Evolutionary conservation across 768 basidiomycete species (phyloP).

Genomic region (Auricularia sp.): DNA sequence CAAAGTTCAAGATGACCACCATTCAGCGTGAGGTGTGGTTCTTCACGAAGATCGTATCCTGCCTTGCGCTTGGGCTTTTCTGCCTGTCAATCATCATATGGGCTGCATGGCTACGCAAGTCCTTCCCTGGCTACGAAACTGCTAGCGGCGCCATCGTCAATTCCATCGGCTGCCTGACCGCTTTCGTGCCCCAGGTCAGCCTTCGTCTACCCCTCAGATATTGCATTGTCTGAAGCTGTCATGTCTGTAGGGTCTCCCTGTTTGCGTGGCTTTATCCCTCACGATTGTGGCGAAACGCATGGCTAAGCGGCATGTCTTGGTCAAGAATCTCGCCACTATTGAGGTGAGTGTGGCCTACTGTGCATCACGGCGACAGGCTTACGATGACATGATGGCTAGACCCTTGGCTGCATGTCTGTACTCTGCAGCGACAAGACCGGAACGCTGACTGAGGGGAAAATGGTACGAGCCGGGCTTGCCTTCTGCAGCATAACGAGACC

Average conservation of each 20-base stretch:
- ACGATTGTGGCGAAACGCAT: constrained; percentile 40
- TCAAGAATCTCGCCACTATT: constrained; percentile 43
- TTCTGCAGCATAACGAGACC: neutral
- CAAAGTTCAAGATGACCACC: constrained; percentile 36
- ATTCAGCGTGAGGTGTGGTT: constrained; percentile 39
- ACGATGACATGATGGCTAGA: constrained; percentile 8
- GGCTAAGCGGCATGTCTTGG: constrained; percentile 35
- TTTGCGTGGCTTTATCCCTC: constrained; percentile 40
- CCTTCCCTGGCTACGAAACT: constrained; percentile 25
- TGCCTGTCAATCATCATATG: constrained; percentile 17
- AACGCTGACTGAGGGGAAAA: constrained; percentile 39
- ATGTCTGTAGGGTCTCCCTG: constrained; percentile 24
- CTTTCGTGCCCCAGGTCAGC: constrained; percentile 31
- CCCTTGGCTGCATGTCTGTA: constrained; percentile 40
- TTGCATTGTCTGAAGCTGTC: neutral
- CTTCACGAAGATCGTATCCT: constrained; percentile 43
- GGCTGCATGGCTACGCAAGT: constrained; percentile 15
- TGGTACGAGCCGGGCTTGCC: constrained; percentile 24
- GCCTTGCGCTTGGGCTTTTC: constrained; percentile 29
- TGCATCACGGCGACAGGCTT: too few species aligned
- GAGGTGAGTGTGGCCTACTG: constrained; percentile 16
- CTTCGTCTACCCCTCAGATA: neutral
- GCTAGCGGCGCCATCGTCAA: constrained; percentile 27
- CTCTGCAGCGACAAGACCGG: constrained; percentile 48
- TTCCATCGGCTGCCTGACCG: constrained; percentile 30